Evolutionary conservation across 306 rosid genomes (phyloP).

Genomic region (Quercus rubra): DNA sequence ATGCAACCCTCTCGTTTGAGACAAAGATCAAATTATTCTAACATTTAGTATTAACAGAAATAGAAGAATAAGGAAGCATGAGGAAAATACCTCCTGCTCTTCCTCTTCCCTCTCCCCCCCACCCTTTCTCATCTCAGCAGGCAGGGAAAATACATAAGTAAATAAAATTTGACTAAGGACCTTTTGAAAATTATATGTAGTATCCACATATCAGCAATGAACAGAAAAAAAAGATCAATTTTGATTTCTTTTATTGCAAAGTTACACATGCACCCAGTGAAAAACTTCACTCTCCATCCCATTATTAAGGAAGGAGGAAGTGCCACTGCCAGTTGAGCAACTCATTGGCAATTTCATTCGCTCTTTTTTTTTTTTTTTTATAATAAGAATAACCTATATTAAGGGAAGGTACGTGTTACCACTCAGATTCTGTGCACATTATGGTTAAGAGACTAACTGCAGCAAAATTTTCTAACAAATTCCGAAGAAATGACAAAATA

Average conservation of each 20-base stretch:
- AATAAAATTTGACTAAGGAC: background rate
- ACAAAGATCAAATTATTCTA: background rate
- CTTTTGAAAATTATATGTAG: background rate
- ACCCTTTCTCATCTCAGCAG: too few species aligned
- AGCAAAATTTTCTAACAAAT: background rate
- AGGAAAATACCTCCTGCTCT: background rate
- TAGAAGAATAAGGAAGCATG: background rate
- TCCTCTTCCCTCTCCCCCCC: background rate
- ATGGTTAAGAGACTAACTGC: background rate
- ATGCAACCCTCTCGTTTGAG: background rate
- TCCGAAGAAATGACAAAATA: background rate
- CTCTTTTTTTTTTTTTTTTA: background rate
- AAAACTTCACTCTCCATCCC: too few species aligned
- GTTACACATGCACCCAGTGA: too few species aligned
- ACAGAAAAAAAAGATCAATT: background rate
- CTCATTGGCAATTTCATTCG: background rate
- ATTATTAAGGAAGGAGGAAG: too few species aligned
- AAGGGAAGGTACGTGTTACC: background rate
- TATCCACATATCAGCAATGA: background rate
- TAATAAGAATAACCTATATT: background rate
- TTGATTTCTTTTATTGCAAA: background rate
- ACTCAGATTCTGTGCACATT: background rate
- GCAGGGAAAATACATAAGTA: too few species aligned
- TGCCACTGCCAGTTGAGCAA: too few species aligned
- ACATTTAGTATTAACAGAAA: conserved; percentile 10